phyloP scores from a whole-genome alignment of 352 stramenopile genomes.

The Phytophthora ohioensis region DNA sequence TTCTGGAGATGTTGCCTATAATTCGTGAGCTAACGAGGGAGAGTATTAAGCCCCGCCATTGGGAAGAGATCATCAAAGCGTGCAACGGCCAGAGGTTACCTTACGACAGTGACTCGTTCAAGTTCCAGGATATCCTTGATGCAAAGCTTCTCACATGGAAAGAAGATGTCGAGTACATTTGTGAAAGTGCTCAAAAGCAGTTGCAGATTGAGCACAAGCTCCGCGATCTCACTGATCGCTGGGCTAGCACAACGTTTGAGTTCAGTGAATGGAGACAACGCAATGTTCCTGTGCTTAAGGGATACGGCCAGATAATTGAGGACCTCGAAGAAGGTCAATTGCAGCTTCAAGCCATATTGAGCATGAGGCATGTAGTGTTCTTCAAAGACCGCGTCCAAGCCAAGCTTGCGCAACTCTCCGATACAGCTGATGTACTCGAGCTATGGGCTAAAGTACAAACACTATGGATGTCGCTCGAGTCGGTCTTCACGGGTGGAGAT shows the following conservation, averaged over 20 bases:
- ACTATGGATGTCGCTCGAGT: constrained; percentile 92
- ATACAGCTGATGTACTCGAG: constrained; percentile 91
- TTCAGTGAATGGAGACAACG: constrained; percentile 89
- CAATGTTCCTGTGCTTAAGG: constrained; percentile 74
- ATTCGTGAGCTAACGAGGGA: constrained; percentile 83
- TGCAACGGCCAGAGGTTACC: constrained; percentile 54
- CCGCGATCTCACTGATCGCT: constrained; percentile 87
- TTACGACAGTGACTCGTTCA: constrained; percentile 83
- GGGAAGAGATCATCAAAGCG: constrained; percentile 78
- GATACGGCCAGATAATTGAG: constrained; percentile 87
- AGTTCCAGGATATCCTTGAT: constrained; percentile 82
- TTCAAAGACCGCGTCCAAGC: constrained; percentile 86
- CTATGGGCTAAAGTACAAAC: constrained; percentile 93
- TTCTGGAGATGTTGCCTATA: constrained; percentile 87
- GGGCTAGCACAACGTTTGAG: constrained; percentile 79
- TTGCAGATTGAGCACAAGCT: constrained; percentile 91
- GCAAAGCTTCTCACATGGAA: constrained; percentile 82
- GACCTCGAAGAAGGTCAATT: constrained; percentile 92
- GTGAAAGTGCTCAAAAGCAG: constrained; percentile 92
- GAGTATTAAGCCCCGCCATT: constrained; percentile 90
- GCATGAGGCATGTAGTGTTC: constrained; percentile 89
- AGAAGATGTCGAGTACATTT: constrained; percentile 89
- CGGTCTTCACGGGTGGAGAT: constrained; percentile 93
- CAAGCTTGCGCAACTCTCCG: constrained; percentile 86
- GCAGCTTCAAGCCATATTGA: constrained; percentile 89